Evolutionary conservation across 2,329 filamentous ascomycete species (phyloP), one percentile per base, ranked within the genome.

Genomic region (Fusarium lyarnte): DNA sequence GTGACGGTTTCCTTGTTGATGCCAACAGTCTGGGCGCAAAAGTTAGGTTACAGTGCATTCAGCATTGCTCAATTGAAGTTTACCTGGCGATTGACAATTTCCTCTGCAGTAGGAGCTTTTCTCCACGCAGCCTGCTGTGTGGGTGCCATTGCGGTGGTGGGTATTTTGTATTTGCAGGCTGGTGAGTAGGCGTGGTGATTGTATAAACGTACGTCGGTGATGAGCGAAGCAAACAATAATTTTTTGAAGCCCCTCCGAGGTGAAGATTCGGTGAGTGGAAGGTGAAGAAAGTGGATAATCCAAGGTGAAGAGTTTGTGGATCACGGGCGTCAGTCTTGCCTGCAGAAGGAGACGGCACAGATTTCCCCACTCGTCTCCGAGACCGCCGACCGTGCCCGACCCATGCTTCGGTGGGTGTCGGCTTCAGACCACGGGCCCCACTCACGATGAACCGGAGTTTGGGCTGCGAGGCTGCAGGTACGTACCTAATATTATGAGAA

Each of bases 1-100:
- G 92, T 93, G 78, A 99, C 93, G 27, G 94, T 98, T 84, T 99
- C 96, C 75, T 91, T 87, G 82, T 96, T 94, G 84, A 99, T 91
- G 76, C 92, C 90, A 78, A 99, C 91, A 76, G 93, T 92, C 93
- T 97, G 35, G 31, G 57, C 55, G 65, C 65, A 68, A 69, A 49
- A 39, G 65, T 71, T 68, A 76, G 72, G 46, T 27, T 49, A 23
- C 12, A 14, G 27, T n/a, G 25, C 29, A 31, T 38, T 27, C 33
- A 25, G 43, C 35, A 35, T 16, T 33, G 42, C n/a, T 33, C 39
- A 59, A 64, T 62, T 72, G 54, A 29, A 54, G 74, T 83, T 72
- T 81, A 91, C 90, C 81, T 89, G 91, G 71, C 92, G 88, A 77
- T 85, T 84, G 74, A 90, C 86, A 61, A 90, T 82, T 82, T 92